These are phyloP conservation scores for Sporopachydermia cereana DNA, from an alignment of 1,139 yeast genomes.

Conservation along the genomic window DNA sequence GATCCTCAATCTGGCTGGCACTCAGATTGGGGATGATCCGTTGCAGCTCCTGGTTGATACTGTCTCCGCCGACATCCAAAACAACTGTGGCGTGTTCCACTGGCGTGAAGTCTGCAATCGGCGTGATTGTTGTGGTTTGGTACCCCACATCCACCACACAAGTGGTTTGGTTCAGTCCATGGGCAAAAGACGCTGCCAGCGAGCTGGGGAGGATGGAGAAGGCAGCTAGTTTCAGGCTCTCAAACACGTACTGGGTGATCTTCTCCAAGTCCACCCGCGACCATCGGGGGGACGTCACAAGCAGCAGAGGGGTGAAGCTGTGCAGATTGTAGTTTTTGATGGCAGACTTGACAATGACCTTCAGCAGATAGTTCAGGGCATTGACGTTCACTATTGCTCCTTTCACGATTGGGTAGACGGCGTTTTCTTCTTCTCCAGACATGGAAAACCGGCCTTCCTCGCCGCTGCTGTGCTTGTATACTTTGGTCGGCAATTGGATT, in stretches of 20 bases:
- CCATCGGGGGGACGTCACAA: constrained; percentile 61
- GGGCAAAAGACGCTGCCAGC: constrained; percentile 64
- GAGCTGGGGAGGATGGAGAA: constrained; percentile 60
- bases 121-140: constrained; percentile 63
- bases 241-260: constrained; percentile 67
- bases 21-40: constrained; percentile 47
- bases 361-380: constrained; percentile 58
- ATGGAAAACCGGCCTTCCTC: constrained; percentile 27
- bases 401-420: constrained; percentile 47
- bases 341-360: constrained; percentile 9
- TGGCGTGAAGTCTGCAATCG: constrained; percentile 61
- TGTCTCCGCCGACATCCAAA: constrained; percentile 48
- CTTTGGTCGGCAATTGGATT: constrained; percentile 61
- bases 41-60: constrained; percentile 43
- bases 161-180: constrained; percentile 41
- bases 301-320: constrained; percentile 36
- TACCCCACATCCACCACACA: constrained; percentile 75
- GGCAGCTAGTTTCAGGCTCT: constrained; percentile 60
- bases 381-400: constrained; percentile 56
- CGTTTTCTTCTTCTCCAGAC: constrained; percentile 29
- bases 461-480: constrained; percentile 37
- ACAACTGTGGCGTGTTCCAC: constrained; percentile 42
- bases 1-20: constrained; percentile 50
- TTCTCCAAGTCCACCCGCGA: constrained; percentile 53
- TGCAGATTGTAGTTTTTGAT: constrained; percentile 23